Percentiles rank a stretch among this genome's conserved stretches.
phyloP scores from a whole-genome alignment of 139 green algal species.

The Chlamydomonas eustigma region DNA sequence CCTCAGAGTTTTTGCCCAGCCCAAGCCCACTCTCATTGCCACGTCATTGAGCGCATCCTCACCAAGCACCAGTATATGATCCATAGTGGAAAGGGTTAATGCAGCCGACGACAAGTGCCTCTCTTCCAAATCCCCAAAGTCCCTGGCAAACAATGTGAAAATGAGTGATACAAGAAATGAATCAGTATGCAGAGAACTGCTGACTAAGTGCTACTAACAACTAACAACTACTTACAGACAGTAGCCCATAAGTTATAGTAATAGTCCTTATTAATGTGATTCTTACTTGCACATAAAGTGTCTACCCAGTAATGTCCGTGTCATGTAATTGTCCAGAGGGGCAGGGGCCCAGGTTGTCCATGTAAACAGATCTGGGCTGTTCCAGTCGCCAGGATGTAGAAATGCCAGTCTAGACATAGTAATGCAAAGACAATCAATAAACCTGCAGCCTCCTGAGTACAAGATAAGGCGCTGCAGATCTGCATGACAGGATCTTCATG shows the following conservation, averaged over 20 bases:
- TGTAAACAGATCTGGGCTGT: neutral
- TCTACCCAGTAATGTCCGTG: neutral
- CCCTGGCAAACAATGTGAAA: too few relatives aligned
- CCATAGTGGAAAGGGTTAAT: neutral
- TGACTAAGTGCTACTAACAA: too few relatives aligned
- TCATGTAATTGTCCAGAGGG: neutral
- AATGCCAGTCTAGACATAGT: neutral
- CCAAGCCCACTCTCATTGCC: neutral
- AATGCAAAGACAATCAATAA: neutral
- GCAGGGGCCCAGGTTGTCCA: neutral
- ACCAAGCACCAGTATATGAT: neutral
- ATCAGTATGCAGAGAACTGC: too few relatives aligned
- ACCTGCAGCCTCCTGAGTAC: too few relatives aligned
- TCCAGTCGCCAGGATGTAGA: neutral
- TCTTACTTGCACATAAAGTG: neutral
- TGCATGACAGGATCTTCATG: too few relatives aligned
- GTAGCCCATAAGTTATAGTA: too few relatives aligned
- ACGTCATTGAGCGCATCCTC: neutral
- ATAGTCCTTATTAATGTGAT: too few relatives aligned
- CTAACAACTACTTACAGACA: too few relatives aligned
- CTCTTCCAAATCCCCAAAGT: neutral
- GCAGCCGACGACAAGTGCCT: neutral
- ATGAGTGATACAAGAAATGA: too few relatives aligned
- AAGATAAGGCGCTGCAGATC: too few relatives aligned
- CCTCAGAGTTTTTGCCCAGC: neutral